Evolutionary conservation across 1,139 yeast genomes (phyloP), one percentile per base, ranked within the genome.

Genomic region (Debaryomyces psychrophilus): DNA sequence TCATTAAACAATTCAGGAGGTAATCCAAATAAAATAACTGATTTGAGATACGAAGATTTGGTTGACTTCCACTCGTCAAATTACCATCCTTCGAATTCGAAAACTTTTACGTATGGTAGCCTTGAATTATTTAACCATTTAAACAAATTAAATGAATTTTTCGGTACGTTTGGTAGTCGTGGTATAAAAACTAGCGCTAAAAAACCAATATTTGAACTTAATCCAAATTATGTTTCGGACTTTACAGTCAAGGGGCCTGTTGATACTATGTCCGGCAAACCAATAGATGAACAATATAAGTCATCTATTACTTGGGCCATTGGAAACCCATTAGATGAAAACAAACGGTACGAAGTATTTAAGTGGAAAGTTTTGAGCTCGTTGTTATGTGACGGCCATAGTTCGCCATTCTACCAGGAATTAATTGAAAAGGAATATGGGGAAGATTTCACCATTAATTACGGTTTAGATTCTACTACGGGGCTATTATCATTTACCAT

Each of bases 1-100:
- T 78, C 90, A 8, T 71, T 93, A 54, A 80, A 90, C 58, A 90
- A 90, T 66, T 86, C 97, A 2, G 99, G 98, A 29, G 99, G 99
- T 44, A 97, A 93, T 61, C 99, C 99, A 1, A 66, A 77, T 27
- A 73, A 76, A 47, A 95, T 93, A 50, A 87, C 96, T 0, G 77
- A 83, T 48, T 71, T 93, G 51, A 72, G 77, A 12, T 87, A 92
- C 60, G 83, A 85, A 54, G 95, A 90, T 49, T 74, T 93, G 50
- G 71, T 85, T 5, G 83, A 83, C 26, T 93, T 88, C 70, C 98
- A 93, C 59, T 65, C 72, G 5, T 64, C 68, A 4, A 79, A 87
- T 58, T 93, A 93, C 62, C 97, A 92, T 60, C 98, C 99, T 1
- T 85, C 96, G 1, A 93, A 93, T 61, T 81, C 96, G 1, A 83